Evolutionary conservation across 2,329 filamentous ascomycete genomes (phyloP).

Genomic region (Diaporthe nobilis): DNA sequence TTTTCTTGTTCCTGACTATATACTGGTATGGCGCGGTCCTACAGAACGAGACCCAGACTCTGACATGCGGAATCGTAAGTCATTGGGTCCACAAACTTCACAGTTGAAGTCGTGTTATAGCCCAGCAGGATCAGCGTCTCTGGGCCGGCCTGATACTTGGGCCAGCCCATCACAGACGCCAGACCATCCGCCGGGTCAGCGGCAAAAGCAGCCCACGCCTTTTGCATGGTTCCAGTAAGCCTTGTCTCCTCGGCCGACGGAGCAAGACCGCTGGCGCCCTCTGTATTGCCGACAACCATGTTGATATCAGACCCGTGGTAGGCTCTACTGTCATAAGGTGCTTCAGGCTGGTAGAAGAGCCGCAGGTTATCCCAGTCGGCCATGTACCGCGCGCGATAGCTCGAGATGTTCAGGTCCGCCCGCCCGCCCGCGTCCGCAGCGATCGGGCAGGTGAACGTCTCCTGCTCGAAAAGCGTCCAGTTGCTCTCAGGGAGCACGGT

Average conservation of each 20-base stretch:
- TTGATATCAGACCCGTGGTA: constrained; percentile 25
- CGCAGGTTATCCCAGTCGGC: constrained; percentile 26
- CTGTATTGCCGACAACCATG: constrained; percentile 10
- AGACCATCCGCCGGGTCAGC: constrained; percentile 21
- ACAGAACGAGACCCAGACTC: not conserved
- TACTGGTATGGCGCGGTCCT: too few relatives aligned
- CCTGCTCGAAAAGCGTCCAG: constrained; percentile 9
- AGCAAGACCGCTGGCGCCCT: constrained; percentile 13
- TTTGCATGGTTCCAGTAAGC: constrained; percentile 7
- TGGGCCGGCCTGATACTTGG: constrained; percentile 11
- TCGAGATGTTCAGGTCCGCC: not conserved
- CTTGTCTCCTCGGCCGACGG: not conserved
- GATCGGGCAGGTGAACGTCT: constrained; percentile 24
- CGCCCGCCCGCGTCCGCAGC: constrained; percentile 9
- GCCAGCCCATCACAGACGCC: constrained; percentile 18
- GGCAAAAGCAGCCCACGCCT: constrained; percentile 37
- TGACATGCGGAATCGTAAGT: not conserved
- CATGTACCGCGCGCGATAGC: constrained; percentile 32
- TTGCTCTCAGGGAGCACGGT: constrained; percentile 6
- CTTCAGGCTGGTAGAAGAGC: constrained; percentile 9
- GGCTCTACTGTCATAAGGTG: not conserved
- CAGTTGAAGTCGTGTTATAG: constrained; percentile 8
- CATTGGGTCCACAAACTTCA: not conserved
- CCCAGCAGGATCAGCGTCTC: constrained; percentile 22
- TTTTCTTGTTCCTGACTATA: too few relatives aligned